Conservation (phyloP, 352 stramenopile genomes). For the Phytopythium helicoides region DNA sequence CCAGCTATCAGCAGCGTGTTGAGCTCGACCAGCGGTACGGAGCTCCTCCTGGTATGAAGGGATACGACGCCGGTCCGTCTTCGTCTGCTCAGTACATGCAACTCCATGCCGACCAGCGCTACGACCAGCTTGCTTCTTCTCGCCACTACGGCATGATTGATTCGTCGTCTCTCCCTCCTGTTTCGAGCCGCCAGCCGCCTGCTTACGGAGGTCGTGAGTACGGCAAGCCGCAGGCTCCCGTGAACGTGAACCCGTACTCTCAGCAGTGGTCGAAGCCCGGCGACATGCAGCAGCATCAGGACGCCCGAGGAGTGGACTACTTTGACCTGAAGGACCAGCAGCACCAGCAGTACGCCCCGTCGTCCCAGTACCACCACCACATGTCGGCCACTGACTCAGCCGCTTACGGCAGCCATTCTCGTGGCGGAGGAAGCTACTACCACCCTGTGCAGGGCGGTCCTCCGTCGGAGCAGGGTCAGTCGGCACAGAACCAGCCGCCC, state of each 20-base stretch:
- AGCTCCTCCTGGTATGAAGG: conserved; percentile 25
- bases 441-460: conserved; percentile 40
- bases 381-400: conserved; percentile 59
- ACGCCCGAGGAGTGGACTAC: conserved; percentile 52
- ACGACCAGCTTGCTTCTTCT: conserved; percentile 55
- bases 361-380: conserved; percentile 72
- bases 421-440: conserved; percentile 45
- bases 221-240: conserved; percentile 28
- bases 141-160: conserved; percentile 66
- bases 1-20: conserved; percentile 49
- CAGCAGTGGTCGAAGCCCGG: conserved; percentile 66
- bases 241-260: conserved; percentile 43
- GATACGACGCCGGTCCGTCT: conserved; percentile 36
- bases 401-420: conserved; percentile 39
- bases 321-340: conserved; percentile 76
- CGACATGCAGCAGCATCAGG: conserved; percentile 31
- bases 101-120: conserved; percentile 73
- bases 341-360: conserved; percentile 41
- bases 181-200: conserved; percentile 43
- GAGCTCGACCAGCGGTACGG: conserved; percentile 76
- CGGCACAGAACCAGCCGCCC: conserved; percentile 16
- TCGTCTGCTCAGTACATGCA: conserved; percentile 63
- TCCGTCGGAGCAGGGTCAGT: conserved; percentile 19
- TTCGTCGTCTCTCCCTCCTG: conserved; percentile 33
- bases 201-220: conserved; percentile 24